A percentile compares a stretch with the other conserved stretches of the same genome.
Conservation (phyloP, 495 filamentous ascomycete species). For the Aspergillus saccharolyticus region DNA sequence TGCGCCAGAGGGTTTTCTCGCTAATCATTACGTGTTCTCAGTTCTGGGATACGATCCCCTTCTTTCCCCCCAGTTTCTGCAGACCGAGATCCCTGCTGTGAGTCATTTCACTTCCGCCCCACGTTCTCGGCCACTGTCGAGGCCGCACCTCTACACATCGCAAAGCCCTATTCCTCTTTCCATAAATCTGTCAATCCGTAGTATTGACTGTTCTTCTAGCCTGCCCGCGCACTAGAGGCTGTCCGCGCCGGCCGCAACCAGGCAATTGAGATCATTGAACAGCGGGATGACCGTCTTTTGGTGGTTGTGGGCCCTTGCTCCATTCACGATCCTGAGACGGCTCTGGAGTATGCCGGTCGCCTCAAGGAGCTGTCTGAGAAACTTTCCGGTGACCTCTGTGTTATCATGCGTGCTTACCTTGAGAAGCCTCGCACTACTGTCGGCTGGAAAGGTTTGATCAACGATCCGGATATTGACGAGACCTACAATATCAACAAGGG, state of each 20-base stretch:
- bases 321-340: slow-evolving; percentile 86
- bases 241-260: slow-evolving; percentile 81
- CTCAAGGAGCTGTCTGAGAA: slow-evolving; percentile 69
- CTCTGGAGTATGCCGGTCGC: slow-evolving; percentile 77
- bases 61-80: slow-evolving; percentile 82
- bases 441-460: slow-evolving; percentile 98
- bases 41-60: slow-evolving; percentile 94
- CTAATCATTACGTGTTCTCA: slow-evolving; percentile 30
- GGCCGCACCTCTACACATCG: too few relatives aligned
- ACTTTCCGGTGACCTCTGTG: slow-evolving; percentile 75
- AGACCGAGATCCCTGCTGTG: slow-evolving; percentile 81
- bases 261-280: slow-evolving; percentile 77
- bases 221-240: slow-evolving; percentile 50
- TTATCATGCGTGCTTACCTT: slow-evolving; percentile 98
- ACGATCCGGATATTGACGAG: slow-evolving; percentile 96
- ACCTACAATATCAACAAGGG: slow-evolving; percentile 99
- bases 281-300: slow-evolving; percentile 76
- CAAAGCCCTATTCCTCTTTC: too few relatives aligned
- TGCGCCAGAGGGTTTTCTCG: background rate
- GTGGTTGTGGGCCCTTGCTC: slow-evolving; percentile 96
- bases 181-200: slow-evolving; percentile 10
- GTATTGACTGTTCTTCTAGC: slow-evolving; percentile 26
- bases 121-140: background rate
- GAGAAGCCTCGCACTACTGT: slow-evolving; percentile 99
- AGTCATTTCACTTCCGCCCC: slow-evolving; percentile 32